A percentile compares a stretch with the other conserved stretches of the same genome.
Evolutionary conservation across 2,329 filamentous ascomycete genomes (phyloP).

Genomic region (Colletotrichum orbiculare): DNA sequence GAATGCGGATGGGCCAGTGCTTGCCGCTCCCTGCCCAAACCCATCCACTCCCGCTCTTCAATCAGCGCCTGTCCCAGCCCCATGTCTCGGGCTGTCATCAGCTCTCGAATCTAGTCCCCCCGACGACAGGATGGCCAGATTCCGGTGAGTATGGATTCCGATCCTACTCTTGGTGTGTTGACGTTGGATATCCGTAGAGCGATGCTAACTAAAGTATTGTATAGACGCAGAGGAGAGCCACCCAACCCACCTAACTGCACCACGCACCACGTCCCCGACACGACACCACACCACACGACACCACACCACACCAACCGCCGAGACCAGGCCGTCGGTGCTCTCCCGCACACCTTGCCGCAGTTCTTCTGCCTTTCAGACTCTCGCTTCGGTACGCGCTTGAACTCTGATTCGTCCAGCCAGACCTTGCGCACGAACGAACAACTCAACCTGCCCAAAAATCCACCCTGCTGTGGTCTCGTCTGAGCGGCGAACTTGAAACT

Average conservation of each 20-base stretch:
- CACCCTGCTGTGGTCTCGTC: constrained; percentile 6
- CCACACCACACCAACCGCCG: constrained; percentile 3
- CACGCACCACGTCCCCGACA: neutral
- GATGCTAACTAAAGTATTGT: too few relatives aligned
- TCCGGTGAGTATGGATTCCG: neutral
- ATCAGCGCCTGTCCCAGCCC: neutral
- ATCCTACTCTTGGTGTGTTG: neutral
- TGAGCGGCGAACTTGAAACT: constrained; percentile 9
- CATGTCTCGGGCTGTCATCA: constrained; percentile 14
- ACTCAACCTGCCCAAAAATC: neutral
- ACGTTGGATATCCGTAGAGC: too few relatives aligned
- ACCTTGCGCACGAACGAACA: neutral
- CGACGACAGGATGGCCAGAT: constrained; percentile 1
- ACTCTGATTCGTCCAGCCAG: constrained; percentile 1
- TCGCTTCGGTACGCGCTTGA: neutral
- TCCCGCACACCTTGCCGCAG: constrained; percentile 16
- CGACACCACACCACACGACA: neutral
- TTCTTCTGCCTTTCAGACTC: neutral
- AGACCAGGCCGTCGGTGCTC: constrained; percentile 6
- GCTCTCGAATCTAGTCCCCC: neutral
- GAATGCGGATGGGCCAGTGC: constrained; percentile 10
- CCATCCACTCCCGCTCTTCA: neutral
- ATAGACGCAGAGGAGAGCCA: too few relatives aligned
- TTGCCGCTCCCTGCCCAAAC: constrained; percentile 20
- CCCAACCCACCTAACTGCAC: neutral